These are phyloP conservation scores for Aspergillus luchuensis DNA, from an alignment of 2,329 filamentous ascomycete genomes.

Conservation along the genomic window DNA sequence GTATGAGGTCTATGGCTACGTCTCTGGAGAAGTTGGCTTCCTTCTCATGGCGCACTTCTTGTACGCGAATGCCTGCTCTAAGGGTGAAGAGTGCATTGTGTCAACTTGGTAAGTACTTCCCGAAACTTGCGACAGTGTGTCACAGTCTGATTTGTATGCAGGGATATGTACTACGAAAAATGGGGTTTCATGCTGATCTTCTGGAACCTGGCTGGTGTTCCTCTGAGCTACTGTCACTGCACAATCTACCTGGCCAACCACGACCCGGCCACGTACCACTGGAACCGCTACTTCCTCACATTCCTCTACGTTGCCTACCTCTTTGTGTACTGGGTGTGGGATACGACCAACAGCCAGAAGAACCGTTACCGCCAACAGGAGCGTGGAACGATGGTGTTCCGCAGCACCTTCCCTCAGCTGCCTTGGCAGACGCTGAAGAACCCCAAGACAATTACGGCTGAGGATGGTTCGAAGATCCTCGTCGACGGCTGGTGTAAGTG, in stretches of 20 bases:
- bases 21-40: slow-evolving; percentile 82
- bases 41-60: slow-evolving; percentile 87
- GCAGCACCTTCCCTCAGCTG: slow-evolving; percentile 86
- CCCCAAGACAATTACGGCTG: slow-evolving; percentile 73
- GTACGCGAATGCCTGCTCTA: slow-evolving; percentile 88
- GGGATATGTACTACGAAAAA: slow-evolving; percentile 97
- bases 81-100: slow-evolving; percentile 88
- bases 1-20: slow-evolving; percentile 81
- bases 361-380: slow-evolving; percentile 85
- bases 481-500: slow-evolving; percentile 79
- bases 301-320: slow-evolving; percentile 72
- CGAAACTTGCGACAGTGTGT: no score
- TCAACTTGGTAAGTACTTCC: slow-evolving; percentile 69
- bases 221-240: slow-evolving; percentile 90
- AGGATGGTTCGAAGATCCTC: slow-evolving; percentile 73
- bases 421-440: slow-evolving; percentile 83
- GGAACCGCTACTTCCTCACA: slow-evolving; percentile 69
- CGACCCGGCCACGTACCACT: slow-evolving; percentile 72
- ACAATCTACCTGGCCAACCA: slow-evolving; percentile 87
- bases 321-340: slow-evolving; percentile 88
- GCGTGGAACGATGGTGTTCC: slow-evolving; percentile 67
- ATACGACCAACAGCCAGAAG: slow-evolving; percentile 90
- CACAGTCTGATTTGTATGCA: slow-evolving; percentile 32
- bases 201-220: slow-evolving; percentile 93
- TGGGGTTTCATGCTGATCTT: slow-evolving; percentile 98